Base-by-base conservation (phyloP, 768 basidiomycete genomes). In the Tremella yokohamensis region DNA sequence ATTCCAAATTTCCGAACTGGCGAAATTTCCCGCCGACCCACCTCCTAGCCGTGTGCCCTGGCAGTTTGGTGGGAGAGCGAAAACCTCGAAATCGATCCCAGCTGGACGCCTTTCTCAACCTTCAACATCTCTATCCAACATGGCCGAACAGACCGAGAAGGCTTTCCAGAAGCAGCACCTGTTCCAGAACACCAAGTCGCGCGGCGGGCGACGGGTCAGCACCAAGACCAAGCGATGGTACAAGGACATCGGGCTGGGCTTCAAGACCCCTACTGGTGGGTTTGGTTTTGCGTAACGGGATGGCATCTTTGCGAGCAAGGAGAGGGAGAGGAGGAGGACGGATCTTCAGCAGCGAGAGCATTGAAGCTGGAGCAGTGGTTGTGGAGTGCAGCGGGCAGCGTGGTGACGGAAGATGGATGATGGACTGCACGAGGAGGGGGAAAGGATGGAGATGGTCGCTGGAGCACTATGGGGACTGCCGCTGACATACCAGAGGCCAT, bases 141-240 rank as follows among this genome's bases (percentile, higher is more conserved):
- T 78, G 78, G 76, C 76, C 57, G 77, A 78, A 63, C 78, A 97
- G 88, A 85, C 93, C 77, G 93, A 98, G 81, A 96, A 94, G 81
- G 89, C 90, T 62, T 99, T 83, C 83, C 93, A 96, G 81, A 96
- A 96, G 82, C 96, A 99, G 79, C 83, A 86, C 77, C 84, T 99
- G 78, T 99, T 99, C 85, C 91, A 94, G 80, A 94, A 94, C 80
- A 83, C 89, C 78, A 98, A 98, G 84, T 82, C 84, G 68, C 86
- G 86, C 75, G 89, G 91, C 93, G 79, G 75, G 89, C 85, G 15
- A 3, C 19, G 9, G 15, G 82, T 92, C 68, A 83, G 87, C 52
- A 90, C 91, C 68, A 96, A 87, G 84, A 88, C 90, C 66, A 96
- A 87, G 84, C 83, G 96, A 78, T 99, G 96, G 94, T 96, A 89